phyloP scores from a whole-genome alignment of 768 basidiomycete species.

The Suillus ampliporus region DNA sequence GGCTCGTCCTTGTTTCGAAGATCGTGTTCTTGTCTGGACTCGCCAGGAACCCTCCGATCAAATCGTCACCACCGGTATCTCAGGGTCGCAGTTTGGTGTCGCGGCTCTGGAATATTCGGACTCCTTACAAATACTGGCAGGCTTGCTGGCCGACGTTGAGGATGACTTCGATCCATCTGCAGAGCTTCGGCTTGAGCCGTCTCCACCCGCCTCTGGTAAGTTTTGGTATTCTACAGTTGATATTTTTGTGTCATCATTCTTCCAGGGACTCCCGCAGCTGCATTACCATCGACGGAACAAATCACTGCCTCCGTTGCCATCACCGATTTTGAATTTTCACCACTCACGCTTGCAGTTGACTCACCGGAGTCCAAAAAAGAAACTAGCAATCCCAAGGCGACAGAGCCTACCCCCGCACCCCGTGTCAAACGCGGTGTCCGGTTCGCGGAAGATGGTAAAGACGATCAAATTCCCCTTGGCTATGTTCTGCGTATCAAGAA shows the following conservation, averaged over 20 bases:
- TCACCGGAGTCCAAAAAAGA: constrained; percentile 11
- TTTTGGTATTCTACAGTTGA: constrained; percentile 5
- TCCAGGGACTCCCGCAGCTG: constrained; percentile 11
- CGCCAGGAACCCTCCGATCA: constrained; percentile 45
- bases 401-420: constrained; percentile 19
- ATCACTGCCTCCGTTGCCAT: constrained; percentile 1
- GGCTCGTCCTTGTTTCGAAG: constrained; percentile 77
- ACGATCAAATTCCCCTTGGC: constrained; percentile 70
- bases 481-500: constrained; percentile 75
- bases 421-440: constrained; percentile 58
- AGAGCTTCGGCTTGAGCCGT: constrained; percentile 19
- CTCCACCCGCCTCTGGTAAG: constrained; percentile 27
- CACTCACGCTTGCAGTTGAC: constrained; percentile 4
- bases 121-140: constrained; percentile 66
- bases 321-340: neutral
- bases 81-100: constrained; percentile 60
- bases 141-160: constrained; percentile 38
- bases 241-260: constrained; percentile 11
- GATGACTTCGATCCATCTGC: constrained; percentile 26
- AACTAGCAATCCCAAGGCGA: constrained; percentile 5
- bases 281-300: constrained; percentile 9
- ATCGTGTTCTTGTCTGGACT: constrained; percentile 63
- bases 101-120: constrained; percentile 77
- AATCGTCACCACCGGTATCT: constrained; percentile 44
- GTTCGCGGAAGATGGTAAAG: constrained; percentile 65